phyloP scores from a whole-genome alignment of 192 early-diverging fungal genomes.

The Coemansia sp. region DNA sequence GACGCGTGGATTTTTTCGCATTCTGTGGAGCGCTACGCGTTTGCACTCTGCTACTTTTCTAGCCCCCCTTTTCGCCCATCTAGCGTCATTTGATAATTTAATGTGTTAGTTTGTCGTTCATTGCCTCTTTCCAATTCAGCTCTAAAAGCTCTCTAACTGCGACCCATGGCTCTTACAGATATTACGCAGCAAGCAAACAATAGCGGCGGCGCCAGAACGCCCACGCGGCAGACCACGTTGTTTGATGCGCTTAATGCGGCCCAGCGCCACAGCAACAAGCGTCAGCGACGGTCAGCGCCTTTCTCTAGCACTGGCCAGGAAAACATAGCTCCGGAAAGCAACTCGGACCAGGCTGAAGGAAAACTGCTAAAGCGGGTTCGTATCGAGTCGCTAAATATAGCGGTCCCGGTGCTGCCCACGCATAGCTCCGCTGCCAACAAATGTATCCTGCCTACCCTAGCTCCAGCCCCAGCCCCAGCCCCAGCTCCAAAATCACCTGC shows the following conservation, averaged over 20 bases:
- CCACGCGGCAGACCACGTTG: conserved; percentile 31
- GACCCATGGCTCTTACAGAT: conserved; percentile 29
- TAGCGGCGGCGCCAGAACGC: not conserved
- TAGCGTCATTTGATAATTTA: conserved; percentile 1
- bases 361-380: not conserved
- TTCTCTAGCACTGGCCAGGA: conserved; percentile 9
- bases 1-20: conserved; percentile 2
- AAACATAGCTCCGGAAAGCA: conserved; percentile 2
- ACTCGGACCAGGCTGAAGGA: not conserved
- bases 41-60: not conserved
- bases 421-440: not conserved
- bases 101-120: not conserved
- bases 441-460: not conserved
- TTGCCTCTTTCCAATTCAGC: not conserved
- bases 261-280: conserved; percentile 29
- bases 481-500: not conserved
- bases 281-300: conserved; percentile 9
- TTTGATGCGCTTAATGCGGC: conserved; percentile 35
- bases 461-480: not conserved
- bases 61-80: not conserved
- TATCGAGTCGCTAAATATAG: not conserved
- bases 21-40: conserved; percentile 2
- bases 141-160: not conserved
- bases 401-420: not conserved
- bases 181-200: conserved; percentile 43